These are phyloP conservation scores for Dactylellina haptotyla DNA, from an alignment of 2,329 filamentous ascomycete species.

Conservation along the genomic window DNA sequence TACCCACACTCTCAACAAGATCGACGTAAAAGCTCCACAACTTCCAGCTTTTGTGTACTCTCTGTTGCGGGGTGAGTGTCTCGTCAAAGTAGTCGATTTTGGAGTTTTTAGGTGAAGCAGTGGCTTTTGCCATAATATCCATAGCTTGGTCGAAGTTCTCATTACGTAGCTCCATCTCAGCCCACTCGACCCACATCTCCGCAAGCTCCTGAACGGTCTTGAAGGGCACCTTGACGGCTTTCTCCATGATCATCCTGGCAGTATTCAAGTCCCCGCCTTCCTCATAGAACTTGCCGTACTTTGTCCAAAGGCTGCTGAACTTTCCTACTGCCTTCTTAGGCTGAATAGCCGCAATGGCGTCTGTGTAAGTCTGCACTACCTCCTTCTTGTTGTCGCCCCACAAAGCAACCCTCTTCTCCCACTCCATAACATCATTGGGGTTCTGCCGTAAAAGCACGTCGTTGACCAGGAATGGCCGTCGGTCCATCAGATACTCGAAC, in stretches of 20 bases:
- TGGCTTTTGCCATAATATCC: slow-evolving; percentile 95
- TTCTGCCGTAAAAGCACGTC: slow-evolving; percentile 95
- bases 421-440: slow-evolving; percentile 93
- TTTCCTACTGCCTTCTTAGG: slow-evolving; percentile 93
- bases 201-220: slow-evolving; percentile 96
- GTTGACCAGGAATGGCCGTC: slow-evolving; percentile 92
- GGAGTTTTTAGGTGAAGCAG: slow-evolving; percentile 95
- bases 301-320: slow-evolving; percentile 94
- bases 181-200: slow-evolving; percentile 99
- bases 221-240: slow-evolving; percentile 96
- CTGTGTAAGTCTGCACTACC: slow-evolving; percentile 91
- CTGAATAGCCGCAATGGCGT: slow-evolving; percentile 90
- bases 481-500: slow-evolving; percentile 98
- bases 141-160: slow-evolving; percentile 96
- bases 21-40: slow-evolving; percentile 99
- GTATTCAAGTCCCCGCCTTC: slow-evolving; percentile 82
- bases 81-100: slow-evolving; percentile 99
- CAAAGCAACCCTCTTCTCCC: slow-evolving; percentile 94
- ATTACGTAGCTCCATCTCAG: slow-evolving; percentile 94
- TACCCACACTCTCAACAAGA: slow-evolving; percentile 91
- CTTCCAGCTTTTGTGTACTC: slow-evolving; percentile 99
- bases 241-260: slow-evolving; percentile 93
- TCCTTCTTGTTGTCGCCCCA: slow-evolving; percentile 95
- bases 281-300: slow-evolving; percentile 98
- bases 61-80: slow-evolving; percentile 88